phyloP scores from a whole-genome alignment of 2,329 filamentous ascomycete species.

The Alternaria triticina region DNA sequence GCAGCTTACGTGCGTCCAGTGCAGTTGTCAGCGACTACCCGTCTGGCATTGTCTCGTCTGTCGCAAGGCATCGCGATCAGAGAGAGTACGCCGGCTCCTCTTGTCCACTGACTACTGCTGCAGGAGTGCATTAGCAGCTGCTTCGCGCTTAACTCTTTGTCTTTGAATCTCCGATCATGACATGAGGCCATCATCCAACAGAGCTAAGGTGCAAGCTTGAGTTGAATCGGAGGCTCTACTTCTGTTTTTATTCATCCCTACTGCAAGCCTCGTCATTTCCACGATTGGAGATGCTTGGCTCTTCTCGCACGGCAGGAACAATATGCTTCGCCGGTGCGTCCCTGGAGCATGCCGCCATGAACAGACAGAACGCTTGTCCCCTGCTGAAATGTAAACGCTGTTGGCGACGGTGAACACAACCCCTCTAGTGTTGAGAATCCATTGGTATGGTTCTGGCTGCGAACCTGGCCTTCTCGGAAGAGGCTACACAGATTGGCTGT shows the following conservation, averaged over 20 bases:
- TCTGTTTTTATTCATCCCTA: conserved; percentile 10
- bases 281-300: conserved; percentile 11
- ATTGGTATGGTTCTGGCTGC: neutral
- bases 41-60: conserved; percentile 3
- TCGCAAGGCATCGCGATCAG: neutral
- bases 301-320: conserved; percentile 7
- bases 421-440: neutral
- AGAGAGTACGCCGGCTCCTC: conserved; percentile 17
- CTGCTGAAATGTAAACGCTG: neutral
- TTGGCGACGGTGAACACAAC: conserved; percentile 5
- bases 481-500: conserved; percentile 7
- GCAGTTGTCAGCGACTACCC: neutral
- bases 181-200: conserved; percentile 1
- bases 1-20: conserved; percentile 6
- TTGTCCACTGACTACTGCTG: conserved; percentile 7
- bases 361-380: conserved; percentile 1
- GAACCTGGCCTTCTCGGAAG: neutral
- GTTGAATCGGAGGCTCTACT: conserved; percentile 2
- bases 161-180: conserved; percentile 10
- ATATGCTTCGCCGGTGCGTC: neutral
- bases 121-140: conserved; percentile 1
- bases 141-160: neutral
- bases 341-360: neutral
- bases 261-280: conserved; percentile 26
- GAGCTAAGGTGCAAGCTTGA: conserved; percentile 4